Evolutionary conservation across 2,329 filamentous ascomycete genomes (phyloP).

Genomic region (Mycosphaerella sp.): DNA sequence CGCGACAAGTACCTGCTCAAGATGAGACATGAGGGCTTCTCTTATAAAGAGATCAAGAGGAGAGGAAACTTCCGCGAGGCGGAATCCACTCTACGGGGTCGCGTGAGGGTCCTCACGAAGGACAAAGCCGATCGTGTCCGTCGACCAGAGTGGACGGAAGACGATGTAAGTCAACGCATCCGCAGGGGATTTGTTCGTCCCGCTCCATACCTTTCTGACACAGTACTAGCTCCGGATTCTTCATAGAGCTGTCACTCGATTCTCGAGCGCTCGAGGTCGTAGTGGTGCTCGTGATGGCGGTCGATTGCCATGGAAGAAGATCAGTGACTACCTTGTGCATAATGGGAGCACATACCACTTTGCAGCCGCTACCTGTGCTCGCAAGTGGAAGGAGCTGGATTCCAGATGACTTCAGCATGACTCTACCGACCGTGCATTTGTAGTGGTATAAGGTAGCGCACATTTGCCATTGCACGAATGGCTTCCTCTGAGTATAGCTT

Average conservation of each 20-base stretch:
- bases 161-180: slow-evolving; percentile 52
- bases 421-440: no score
- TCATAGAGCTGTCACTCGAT: slow-evolving; percentile 18
- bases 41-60: slow-evolving; percentile 58
- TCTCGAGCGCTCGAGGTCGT: slow-evolving; percentile 6
- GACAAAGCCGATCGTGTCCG: slow-evolving; percentile 55
- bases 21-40: slow-evolving; percentile 51
- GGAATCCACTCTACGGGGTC: slow-evolving; percentile 66
- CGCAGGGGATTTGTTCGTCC: background rate
- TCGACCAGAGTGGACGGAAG: slow-evolving; percentile 56
- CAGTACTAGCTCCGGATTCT: slow-evolving; percentile 28
- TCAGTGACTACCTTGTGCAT: slow-evolving; percentile 48
- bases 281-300: slow-evolving; percentile 3
- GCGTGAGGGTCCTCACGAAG: slow-evolving; percentile 61
- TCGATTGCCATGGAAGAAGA: slow-evolving; percentile 53
- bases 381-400: slow-evolving; percentile 51
- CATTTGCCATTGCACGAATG: no score
- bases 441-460: no score
- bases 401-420: background rate
- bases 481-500: no score
- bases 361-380: slow-evolving; percentile 56
- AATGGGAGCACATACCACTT: slow-evolving; percentile 54
- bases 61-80: slow-evolving; percentile 54
- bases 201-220: background rate
- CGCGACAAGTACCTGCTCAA: slow-evolving; percentile 42